Evolutionary conservation across 495 filamentous ascomycete genomes (phyloP).

Genomic region (Trichocladium uniseriatum): DNA sequence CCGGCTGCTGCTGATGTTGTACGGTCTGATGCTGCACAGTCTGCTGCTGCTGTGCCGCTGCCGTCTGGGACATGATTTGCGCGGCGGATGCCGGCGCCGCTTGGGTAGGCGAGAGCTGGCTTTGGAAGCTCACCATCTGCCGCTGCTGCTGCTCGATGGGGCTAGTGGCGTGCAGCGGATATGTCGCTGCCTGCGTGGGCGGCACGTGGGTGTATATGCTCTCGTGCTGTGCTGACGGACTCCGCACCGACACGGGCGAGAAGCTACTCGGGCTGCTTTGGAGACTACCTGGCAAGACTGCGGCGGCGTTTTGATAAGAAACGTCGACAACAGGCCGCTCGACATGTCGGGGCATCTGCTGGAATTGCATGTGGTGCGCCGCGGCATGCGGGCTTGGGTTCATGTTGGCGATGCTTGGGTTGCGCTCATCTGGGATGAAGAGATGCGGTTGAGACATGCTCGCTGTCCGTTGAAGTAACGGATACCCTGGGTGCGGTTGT

Average conservation of each 20-base stretch:
- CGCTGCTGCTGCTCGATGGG: constrained; percentile 28
- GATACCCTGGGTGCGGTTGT: constrained; percentile 26
- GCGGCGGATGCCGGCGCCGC: constrained; percentile 11
- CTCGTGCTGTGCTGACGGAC: constrained; percentile 35
- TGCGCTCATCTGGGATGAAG: constrained; percentile 43
- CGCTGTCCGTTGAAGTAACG: constrained; percentile 30
- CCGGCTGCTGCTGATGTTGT: constrained; percentile 14
- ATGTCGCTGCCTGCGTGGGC: constrained; percentile 30
- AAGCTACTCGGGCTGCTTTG: constrained; percentile 45
- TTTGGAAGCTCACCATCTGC: constrained; percentile 14
- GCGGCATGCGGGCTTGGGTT: constrained; percentile 35
- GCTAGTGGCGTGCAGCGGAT: constrained; percentile 32
- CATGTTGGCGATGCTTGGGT: constrained; percentile 45
- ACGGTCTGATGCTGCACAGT: constrained; percentile 10
- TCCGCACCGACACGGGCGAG: constrained; percentile 36
- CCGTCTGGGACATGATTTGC: not conserved
- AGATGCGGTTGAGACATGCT: constrained; percentile 37
- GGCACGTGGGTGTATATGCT: constrained; percentile 40
- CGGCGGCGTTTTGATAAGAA: constrained; percentile 26
- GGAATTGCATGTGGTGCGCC: constrained; percentile 28
- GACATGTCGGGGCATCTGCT: constrained; percentile 37
- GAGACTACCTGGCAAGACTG: constrained; percentile 29
- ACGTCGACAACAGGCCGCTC: constrained; percentile 36
- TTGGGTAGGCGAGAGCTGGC: constrained; percentile 16
- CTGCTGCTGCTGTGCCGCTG: constrained; percentile 12